phyloP scores from a whole-genome alignment of 345 rosid genomes.

The Citrus glauca region DNA sequence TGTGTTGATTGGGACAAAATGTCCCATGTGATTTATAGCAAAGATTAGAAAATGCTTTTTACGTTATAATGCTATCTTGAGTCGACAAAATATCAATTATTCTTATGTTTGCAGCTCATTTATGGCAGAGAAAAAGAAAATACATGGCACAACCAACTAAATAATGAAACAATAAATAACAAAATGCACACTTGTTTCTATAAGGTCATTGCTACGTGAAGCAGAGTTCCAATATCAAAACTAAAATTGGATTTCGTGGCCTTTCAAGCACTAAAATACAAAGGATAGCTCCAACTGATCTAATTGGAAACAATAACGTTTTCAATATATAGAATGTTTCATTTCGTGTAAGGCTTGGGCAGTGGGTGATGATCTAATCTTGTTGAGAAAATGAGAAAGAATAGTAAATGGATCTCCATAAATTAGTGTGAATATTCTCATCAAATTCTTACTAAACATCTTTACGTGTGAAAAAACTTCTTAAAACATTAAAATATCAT shows the following conservation, averaged over 20 bases:
- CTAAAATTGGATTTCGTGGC: neutral
- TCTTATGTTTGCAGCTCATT: neutral
- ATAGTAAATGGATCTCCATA: neutral
- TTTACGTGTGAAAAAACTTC: neutral
- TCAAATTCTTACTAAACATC: too few species aligned
- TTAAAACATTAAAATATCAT: neutral
- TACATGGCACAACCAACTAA: neutral
- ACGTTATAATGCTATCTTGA: neutral
- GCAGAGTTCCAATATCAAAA: neutral
- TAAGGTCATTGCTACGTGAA: neutral
- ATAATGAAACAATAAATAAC: neutral
- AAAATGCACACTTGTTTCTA: neutral
- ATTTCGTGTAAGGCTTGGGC: conserved; percentile 12
- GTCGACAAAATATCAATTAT: neutral
- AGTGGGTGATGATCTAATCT: conserved; percentile 1
- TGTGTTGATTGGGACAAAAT: neutral
- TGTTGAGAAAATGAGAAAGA: neutral
- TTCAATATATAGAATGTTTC: neutral
- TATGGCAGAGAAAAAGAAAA: neutral
- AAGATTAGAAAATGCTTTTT: neutral
- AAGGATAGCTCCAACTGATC: neutral
- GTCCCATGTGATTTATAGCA: neutral
- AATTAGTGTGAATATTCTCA: neutral
- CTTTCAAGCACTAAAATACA: neutral
- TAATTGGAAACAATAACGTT: neutral